Percentiles rank a stretch among this genome's conserved stretches.
Conservation (phyloP, 495 filamentous ascomycete species). For the Umbilicaria muhlenbergii region DNA sequence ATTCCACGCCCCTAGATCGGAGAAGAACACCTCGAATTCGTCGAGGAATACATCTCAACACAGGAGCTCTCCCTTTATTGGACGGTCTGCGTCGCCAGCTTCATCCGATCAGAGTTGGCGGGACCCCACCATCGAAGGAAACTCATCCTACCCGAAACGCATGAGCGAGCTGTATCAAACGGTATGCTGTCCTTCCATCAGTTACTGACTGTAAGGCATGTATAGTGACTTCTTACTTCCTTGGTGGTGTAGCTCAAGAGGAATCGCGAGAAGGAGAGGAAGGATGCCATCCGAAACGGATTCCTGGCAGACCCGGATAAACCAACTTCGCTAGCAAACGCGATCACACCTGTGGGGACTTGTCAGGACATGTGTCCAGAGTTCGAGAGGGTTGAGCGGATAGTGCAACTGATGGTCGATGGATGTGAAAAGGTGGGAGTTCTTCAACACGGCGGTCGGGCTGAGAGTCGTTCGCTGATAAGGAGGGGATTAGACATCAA, state of each 20-base stretch:
- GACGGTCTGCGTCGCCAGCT: background rate
- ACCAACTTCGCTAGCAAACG: constrained; percentile 61
- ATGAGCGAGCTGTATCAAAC: constrained; percentile 13
- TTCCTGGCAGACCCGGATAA: constrained; percentile 83
- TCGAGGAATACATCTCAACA: too few species aligned
- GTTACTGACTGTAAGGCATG: constrained; percentile 8
- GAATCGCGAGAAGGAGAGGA: constrained; percentile 51
- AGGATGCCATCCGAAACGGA: constrained; percentile 52
- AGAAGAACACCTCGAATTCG: background rate
- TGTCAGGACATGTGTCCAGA: constrained; percentile 92
- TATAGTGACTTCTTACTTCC: constrained; percentile 16
- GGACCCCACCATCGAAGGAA: background rate
- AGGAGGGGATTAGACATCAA: background rate
- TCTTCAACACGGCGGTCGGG: background rate
- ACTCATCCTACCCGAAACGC: constrained; percentile 7
- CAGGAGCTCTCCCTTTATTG: too few species aligned
- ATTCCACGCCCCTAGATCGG: background rate
- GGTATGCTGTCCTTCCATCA: constrained; percentile 7
- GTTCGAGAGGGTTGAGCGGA: constrained; percentile 68
- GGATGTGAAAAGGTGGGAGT: constrained; percentile 37
- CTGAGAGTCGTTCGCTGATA: too few species aligned
- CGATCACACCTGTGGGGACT: constrained; percentile 75
- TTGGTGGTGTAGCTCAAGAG: constrained; percentile 35
- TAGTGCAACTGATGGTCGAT: constrained; percentile 51
- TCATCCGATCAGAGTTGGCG: background rate